Conservation (phyloP, 2,329 filamentous ascomycete genomes). For the Paecilomyces fulvus region DNA sequence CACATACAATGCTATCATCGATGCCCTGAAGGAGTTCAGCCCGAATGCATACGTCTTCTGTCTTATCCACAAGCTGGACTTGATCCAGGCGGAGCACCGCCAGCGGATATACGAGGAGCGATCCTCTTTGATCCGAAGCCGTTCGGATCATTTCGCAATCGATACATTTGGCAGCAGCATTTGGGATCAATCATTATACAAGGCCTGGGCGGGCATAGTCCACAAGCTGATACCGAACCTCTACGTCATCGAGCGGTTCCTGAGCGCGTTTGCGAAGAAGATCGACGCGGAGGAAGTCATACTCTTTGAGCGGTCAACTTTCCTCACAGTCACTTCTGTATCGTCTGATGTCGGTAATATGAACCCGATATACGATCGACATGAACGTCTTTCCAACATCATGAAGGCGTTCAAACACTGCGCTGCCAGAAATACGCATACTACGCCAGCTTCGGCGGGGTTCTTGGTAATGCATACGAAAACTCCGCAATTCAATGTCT, state of each 20-base stretch:
- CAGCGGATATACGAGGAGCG: slow-evolving; percentile 79
- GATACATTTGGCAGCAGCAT: slow-evolving; percentile 93
- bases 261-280: slow-evolving; percentile 71
- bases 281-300: slow-evolving; percentile 91
- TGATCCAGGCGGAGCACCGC: slow-evolving; percentile 72
- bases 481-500: slow-evolving; percentile 70
- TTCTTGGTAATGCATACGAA: slow-evolving; percentile 42
- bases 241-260: slow-evolving; percentile 74
- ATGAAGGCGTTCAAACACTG: slow-evolving; percentile 97
- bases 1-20: slow-evolving; percentile 85
- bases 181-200: slow-evolving; percentile 97
- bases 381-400: slow-evolving; percentile 93
- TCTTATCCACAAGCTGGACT: slow-evolving; percentile 97
- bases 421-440: slow-evolving; percentile 38
- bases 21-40: slow-evolving; percentile 79
- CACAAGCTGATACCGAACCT: slow-evolving; percentile 97
- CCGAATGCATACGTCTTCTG: slow-evolving; percentile 78
- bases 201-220: slow-evolving; percentile 96
- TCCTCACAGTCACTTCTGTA: slow-evolving; percentile 91
- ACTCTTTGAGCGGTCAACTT: slow-evolving; percentile 90
- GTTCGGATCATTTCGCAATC: slow-evolving; percentile 64
- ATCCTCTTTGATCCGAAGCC: slow-evolving; percentile 65
- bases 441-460: slow-evolving; percentile 33
- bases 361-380: slow-evolving; percentile 87
- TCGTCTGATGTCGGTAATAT: slow-evolving; percentile 63